Evolutionary conservation across 2,329 filamentous ascomycete species (phyloP), one percentile per base, ranked within the genome.

Genomic region (Bisporella sp.): DNA sequence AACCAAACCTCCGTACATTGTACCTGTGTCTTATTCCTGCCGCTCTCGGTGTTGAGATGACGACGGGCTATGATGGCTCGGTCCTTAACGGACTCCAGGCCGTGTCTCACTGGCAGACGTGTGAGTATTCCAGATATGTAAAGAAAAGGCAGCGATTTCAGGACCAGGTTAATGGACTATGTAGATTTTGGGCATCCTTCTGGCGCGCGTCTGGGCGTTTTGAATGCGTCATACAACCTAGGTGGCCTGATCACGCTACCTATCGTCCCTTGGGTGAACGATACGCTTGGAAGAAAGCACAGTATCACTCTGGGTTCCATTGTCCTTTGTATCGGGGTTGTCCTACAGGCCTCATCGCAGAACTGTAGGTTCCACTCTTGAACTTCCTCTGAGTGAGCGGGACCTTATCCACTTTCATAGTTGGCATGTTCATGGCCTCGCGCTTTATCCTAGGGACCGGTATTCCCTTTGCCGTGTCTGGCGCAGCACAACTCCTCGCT

Each of bases 11-110:
- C 21, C 21, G 21, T 21, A 21, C 21, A 21, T 21, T 21, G 21
- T 21, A 21, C 21, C 21, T 21, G 21, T 21, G 21, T 21, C 21
- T 21, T 21, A 21, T 21, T 21, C 21, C 21, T 21, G 21, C 21
- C 21, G 21, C 21, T 21, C 21, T 21, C 3, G 21, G 21, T 21
- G 21, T 21, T 21, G 21, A 21, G 21, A 21, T 21, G 21, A 21
- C 21, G 21, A 21, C 21, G 21, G 53, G 55, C 7, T 57, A 52
- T 41, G 55, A 57, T 45, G 48, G 50, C 1, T 52, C 51, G 3
- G 40, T 61, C 13, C 47, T 62, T 54, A 68, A 68, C 48, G 64
- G 64, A 12, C 62, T 68, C 1, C 57, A 67, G 48, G 60, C 65
- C 4, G 54, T 70, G 4, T 46, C 57, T 5, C 57, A 58, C 49